A percentile compares a stretch with the other conserved stretches of the same genome.
These are phyloP conservation scores for Naganishia cerealis DNA, from an alignment of 1,284 basidiomycete species.

Conservation along the genomic window DNA sequence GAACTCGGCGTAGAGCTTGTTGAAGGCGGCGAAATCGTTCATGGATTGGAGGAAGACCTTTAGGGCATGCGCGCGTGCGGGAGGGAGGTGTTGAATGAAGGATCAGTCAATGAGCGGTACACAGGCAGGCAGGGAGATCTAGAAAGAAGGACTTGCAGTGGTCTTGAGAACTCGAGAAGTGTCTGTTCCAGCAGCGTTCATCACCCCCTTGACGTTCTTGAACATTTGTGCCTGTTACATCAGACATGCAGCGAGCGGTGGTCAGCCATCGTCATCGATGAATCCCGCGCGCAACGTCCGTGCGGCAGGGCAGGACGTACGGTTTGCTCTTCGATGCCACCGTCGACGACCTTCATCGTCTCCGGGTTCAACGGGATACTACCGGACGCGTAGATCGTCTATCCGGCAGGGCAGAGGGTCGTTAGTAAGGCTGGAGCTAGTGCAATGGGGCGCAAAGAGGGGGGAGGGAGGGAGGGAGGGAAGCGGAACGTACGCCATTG, in stretches of 20 bases:
- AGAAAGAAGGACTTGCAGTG: constrained; percentile 60
- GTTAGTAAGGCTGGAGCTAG: background rate
- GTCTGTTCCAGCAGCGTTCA: constrained; percentile 77
- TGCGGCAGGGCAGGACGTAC: constrained; percentile 42
- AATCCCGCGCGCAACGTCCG: no score
- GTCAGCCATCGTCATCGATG: background rate
- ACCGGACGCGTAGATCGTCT: constrained; percentile 81
- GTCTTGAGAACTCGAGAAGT: constrained; percentile 79
- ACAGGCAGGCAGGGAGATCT: constrained; percentile 38
- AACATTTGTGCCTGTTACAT: constrained; percentile 66
- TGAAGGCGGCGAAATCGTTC: constrained; percentile 84
- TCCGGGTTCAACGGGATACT: constrained; percentile 81
- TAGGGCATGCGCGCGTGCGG: background rate
- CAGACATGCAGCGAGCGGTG: background rate
- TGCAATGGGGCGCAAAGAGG: background rate
- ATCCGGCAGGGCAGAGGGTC: background rate
- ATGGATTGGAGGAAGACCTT: constrained; percentile 90
- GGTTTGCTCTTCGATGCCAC: constrained; percentile 81
- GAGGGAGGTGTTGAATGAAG: no score
- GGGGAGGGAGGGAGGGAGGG: background rate
- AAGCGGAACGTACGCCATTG: constrained; percentile 61
- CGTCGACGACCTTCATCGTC: constrained; percentile 70
- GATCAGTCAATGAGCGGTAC: background rate
- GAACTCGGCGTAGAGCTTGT: constrained; percentile 68
- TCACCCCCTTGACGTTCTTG: constrained; percentile 78